Conservation (phyloP, 768 basidiomycete species). For the Suillus hirtellus region DNA sequence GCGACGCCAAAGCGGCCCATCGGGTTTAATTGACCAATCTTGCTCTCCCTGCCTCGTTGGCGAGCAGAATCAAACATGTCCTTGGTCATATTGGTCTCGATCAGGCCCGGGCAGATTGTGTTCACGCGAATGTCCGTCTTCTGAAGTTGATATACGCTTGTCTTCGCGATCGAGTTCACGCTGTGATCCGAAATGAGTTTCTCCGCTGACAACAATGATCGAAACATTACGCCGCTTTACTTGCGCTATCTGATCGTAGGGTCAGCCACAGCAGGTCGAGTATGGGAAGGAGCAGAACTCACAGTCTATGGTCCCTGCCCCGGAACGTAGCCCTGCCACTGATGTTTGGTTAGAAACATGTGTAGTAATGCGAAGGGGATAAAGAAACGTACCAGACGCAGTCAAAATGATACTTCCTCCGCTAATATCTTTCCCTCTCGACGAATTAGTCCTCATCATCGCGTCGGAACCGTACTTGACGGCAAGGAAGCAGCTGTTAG, state of each 20-base stretch:
- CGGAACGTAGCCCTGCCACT: slow-evolving; percentile 84
- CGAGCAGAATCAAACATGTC: slow-evolving; percentile 78
- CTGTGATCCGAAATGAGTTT: slow-evolving; percentile 38
- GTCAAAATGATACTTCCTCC: slow-evolving; percentile 88
- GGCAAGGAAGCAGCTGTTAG: slow-evolving; percentile 79
- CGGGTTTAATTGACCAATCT: slow-evolving; percentile 82
- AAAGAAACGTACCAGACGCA: slow-evolving; percentile 62
- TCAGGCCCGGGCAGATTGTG: slow-evolving; percentile 86
- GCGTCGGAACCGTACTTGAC: slow-evolving; percentile 83
- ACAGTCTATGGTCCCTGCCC: slow-evolving; percentile 84
- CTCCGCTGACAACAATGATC: neutral
- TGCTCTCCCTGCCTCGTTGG: slow-evolving; percentile 66
- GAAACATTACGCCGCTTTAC: slow-evolving; percentile 77
- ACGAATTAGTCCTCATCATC: slow-evolving; percentile 69
- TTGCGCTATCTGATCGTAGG: slow-evolving; percentile 70
- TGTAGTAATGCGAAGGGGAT: neutral
- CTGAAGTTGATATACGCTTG: slow-evolving; percentile 75
- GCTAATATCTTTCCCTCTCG: slow-evolving; percentile 64
- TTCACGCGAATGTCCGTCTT: slow-evolving; percentile 87
- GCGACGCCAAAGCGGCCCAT: slow-evolving; percentile 79
- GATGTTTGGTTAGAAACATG: slow-evolving; percentile 10
- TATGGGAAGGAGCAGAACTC: slow-evolving; percentile 28
- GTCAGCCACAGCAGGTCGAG: slow-evolving; percentile 16
- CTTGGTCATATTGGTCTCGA: slow-evolving; percentile 91
- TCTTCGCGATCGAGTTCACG: slow-evolving; percentile 88